phyloP scores from a whole-genome alignment of 768 basidiomycete genomes.

The Sarcomyxa edulis region DNA sequence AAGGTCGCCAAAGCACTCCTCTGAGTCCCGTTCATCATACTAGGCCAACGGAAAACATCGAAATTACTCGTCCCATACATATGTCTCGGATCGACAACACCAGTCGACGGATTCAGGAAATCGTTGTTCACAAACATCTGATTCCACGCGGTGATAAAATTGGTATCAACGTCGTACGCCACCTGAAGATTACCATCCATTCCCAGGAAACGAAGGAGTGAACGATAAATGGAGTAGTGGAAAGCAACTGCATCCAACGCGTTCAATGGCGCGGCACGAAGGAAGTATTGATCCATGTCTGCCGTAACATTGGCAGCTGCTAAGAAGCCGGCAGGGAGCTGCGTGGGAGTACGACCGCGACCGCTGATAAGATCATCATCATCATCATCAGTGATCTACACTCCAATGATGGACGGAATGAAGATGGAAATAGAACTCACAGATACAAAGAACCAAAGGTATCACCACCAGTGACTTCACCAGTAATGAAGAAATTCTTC shows the following conservation, averaged over 20 bases:
- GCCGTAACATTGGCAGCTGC: constrained; percentile 64
- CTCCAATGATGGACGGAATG: constrained; percentile 2
- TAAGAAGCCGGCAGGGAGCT: constrained; percentile 63
- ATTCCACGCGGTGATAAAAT: constrained; percentile 90
- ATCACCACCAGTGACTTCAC: constrained; percentile 94
- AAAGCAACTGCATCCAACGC: constrained; percentile 81
- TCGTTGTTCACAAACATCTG: constrained; percentile 88
- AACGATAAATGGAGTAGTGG: constrained; percentile 92
- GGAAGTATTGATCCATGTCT: constrained; percentile 65
- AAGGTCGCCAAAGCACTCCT: constrained; percentile 74
- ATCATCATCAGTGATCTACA: no score
- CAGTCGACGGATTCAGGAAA: constrained; percentile 67
- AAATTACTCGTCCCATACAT: constrained; percentile 94
- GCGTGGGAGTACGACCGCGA: constrained; percentile 78
- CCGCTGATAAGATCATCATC: constrained; percentile 43
- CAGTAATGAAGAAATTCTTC: constrained; percentile 85
- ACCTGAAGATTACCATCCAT: constrained; percentile 95
- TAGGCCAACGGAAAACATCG: constrained; percentile 93
- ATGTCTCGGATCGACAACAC: constrained; percentile 73
- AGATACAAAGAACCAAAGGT: constrained; percentile 84
- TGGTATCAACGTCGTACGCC: constrained; percentile 76
- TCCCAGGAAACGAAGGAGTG: constrained; percentile 81
- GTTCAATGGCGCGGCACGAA: constrained; percentile 57
- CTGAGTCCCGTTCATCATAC: constrained; percentile 79
- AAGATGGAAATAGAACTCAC: constrained; percentile 34